These are phyloP conservation scores for Fagopyrum homotropicum DNA, from an alignment of 148 eudicot genomes.

Conservation along the genomic window DNA sequence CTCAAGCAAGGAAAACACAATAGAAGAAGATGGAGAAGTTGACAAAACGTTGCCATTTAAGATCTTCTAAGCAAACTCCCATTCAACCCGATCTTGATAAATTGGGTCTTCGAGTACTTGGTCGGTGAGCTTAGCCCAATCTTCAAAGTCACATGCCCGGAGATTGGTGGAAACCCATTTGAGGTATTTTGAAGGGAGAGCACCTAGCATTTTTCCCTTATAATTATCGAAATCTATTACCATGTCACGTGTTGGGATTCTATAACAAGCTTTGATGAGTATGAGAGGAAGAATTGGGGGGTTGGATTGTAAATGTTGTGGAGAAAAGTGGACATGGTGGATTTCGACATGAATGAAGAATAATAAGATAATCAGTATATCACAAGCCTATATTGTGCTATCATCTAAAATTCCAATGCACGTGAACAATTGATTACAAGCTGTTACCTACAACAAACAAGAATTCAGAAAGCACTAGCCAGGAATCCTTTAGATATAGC, in stretches of 20 bases:
- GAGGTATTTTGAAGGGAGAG: conserved; percentile 63
- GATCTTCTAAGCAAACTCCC: conserved; percentile 63
- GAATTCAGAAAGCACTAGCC: no score
- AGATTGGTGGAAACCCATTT: conserved; percentile 66
- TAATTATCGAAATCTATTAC: conserved; percentile 67
- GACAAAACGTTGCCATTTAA: conserved; percentile 33
- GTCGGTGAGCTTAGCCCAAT: conserved; percentile 64
- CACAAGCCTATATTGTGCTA: not conserved
- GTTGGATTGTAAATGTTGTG: not conserved
- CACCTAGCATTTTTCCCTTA: conserved; percentile 72
- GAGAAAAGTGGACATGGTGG: not conserved
- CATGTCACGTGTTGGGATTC: conserved; percentile 50
- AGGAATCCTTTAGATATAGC: conserved; percentile 72
- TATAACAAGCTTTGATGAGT: not conserved
- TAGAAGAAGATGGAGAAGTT: not conserved
- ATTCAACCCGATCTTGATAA: conserved; percentile 74
- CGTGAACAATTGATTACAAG: not conserved
- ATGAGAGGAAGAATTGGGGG: not conserved
- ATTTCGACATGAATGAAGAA: not conserved
- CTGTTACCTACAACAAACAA: no score
- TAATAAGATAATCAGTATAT: not conserved
- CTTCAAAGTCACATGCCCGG: conserved; percentile 43
- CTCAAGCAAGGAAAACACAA: conserved; percentile 27
- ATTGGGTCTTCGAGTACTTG: conserved; percentile 64
- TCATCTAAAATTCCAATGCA: not conserved